Evolutionary conservation across 1,139 yeast species (phyloP).

Genomic region (Pichia sp.): DNA sequence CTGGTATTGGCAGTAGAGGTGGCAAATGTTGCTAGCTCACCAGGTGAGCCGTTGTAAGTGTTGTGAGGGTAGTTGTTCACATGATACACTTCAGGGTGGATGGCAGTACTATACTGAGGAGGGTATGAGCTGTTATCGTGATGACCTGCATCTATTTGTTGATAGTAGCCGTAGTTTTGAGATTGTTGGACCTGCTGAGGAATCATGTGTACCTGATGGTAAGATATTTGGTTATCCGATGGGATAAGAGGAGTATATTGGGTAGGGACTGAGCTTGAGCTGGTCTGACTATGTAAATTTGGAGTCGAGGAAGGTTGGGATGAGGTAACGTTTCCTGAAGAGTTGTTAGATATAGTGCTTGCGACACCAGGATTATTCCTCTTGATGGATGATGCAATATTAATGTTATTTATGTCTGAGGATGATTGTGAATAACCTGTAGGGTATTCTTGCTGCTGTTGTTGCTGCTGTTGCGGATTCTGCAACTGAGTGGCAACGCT

Average conservation of each 20-base stretch:
- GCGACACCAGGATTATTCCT: conserved; percentile 1
- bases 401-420: conserved; percentile 4
- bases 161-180: conserved; percentile 5
- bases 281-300: neutral
- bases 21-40: neutral
- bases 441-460: conserved; percentile 11
- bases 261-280: neutral
- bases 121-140: neutral
- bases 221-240: neutral
- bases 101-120: conserved; percentile 1
- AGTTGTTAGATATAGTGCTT: conserved; percentile 1
- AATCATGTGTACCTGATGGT: neutral
- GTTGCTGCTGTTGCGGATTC: neutral
- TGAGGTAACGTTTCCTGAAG: neutral
- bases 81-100: conserved; percentile 2
- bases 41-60: neutral
- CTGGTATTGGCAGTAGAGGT: neutral
- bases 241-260: neutral
- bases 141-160: neutral
- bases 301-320: neutral
- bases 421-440: neutral
- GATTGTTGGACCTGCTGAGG: neutral
- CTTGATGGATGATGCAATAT: neutral
- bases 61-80: neutral
- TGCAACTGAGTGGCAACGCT: neutral